phyloP scores from a whole-genome alignment of 768 basidiomycete genomes.

The Lactarius hatsudake region DNA sequence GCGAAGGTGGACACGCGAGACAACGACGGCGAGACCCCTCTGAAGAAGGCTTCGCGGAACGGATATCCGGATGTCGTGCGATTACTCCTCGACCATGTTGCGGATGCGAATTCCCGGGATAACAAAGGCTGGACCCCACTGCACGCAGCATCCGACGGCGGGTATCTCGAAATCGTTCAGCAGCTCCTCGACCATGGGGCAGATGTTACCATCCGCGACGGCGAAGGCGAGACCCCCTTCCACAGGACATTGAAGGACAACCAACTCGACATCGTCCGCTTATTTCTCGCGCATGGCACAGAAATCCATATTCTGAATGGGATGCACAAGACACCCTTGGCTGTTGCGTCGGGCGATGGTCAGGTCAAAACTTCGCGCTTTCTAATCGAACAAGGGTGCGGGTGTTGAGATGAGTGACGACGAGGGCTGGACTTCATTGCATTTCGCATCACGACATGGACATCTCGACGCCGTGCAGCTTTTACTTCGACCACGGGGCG shows the following conservation, averaged over 20 bases:
- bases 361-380: neutral
- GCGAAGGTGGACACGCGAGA: neutral
- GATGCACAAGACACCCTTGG: neutral
- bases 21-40: neutral
- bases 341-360: neutral
- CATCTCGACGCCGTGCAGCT: neutral
- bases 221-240: neutral
- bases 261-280: neutral
- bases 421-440: neutral
- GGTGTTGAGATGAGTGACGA: neutral
- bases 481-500: neutral
- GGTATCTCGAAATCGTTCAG: neutral
- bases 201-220: neutral
- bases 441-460: neutral
- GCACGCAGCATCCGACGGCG: neutral
- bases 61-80: neutral
- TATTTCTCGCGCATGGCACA: neutral
- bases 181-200: neutral
- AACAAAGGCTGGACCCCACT: neutral
- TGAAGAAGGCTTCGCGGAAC: neutral
- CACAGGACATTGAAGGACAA: neutral
- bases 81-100: neutral
- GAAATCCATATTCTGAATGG: neutral
- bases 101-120: neutral
- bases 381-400: neutral